Base-by-base conservation (phyloP, 345 rosid genomes). In the Citrus glauca region DNA sequence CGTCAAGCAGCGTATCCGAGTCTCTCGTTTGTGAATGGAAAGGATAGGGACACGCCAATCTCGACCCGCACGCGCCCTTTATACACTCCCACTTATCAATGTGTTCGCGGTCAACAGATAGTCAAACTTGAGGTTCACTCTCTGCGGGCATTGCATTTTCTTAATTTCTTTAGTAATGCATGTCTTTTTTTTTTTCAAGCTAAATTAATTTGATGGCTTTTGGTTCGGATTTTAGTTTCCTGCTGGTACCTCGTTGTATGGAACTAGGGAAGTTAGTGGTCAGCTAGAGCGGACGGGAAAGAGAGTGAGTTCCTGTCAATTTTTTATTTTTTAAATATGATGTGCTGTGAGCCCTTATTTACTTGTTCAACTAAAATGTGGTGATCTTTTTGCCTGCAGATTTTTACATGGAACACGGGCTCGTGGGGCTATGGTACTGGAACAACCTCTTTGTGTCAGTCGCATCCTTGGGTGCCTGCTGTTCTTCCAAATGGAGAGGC, bases 221-320 rank as follows among this genome's bases (percentile, higher is more conserved):
- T 64, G 56, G 55, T 77, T 69, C 25, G 69, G 68, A 17, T 84
- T 45, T 64, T 81, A 95, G 98, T 85, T 95, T 85, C 88, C 97
- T 75, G 82, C 63, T 80, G 98, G 97, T 35, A 95, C 97, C 22
- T 88, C 94, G 16, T 88, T 95, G 80, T 95, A 95, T 80, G 98
- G 98, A 79, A 93, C 95, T 25, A 98, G 98, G 45, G 98, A 95
- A 93, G 98, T 88, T 82, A 87, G 98, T 84, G 98, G 98, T 42
- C 92, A 84, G 81, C 88, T 95, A 71, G 98, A 95, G 89, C 93
- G 98, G 61, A 90, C 98, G 0, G 98, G 98, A 37, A 95, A 86
- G 79, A 85, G 97, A 81, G 98, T 92, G 64, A 80, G 97, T 83
- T 72, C 19, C 74, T 76, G 65, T 75, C 22, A 27, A 16, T 69